phyloP scores from a whole-genome alignment of 306 rosid genomes.

The Fagus crenata region DNA sequence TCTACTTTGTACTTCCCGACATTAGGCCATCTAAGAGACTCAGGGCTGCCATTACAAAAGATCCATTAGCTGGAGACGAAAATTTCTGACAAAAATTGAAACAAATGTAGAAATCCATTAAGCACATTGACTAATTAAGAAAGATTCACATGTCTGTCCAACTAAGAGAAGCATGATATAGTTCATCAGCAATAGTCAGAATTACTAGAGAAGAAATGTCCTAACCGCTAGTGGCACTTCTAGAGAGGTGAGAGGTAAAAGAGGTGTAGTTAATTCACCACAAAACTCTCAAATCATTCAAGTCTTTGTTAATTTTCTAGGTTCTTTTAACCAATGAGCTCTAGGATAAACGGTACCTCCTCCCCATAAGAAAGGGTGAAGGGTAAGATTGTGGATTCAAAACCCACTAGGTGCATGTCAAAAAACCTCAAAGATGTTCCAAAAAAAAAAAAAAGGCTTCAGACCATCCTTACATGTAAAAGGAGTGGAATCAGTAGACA shows the following conservation, averaged over 20 bases:
- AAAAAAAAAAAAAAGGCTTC: background rate
- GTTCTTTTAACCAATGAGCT: background rate
- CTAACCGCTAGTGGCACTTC: background rate
- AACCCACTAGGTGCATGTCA: background rate
- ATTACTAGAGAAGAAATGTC: background rate
- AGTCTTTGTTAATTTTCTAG: background rate
- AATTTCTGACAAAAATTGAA: conserved; percentile 1
- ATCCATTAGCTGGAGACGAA: conserved; percentile 22
- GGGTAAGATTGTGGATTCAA: no score
- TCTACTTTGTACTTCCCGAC: conserved; percentile 84
- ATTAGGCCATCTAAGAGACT: conserved; percentile 70
- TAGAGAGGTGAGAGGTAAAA: background rate
- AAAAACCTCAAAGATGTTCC: background rate
- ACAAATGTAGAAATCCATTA: background rate
- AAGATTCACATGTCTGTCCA: background rate
- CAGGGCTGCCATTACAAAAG: conserved; percentile 50
- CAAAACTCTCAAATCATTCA: background rate
- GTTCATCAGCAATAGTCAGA: background rate
- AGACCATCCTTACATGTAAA: background rate
- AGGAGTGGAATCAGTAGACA: no score
- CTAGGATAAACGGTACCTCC: no score
- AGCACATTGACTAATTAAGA: background rate
- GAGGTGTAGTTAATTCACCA: background rate
- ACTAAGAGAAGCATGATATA: background rate
- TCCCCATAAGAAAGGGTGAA: no score